Evolutionary conservation across 2,329 filamentous ascomycete genomes (phyloP), one percentile per base, ranked within the genome.

Genomic region (Diaporthe sp.): DNA sequence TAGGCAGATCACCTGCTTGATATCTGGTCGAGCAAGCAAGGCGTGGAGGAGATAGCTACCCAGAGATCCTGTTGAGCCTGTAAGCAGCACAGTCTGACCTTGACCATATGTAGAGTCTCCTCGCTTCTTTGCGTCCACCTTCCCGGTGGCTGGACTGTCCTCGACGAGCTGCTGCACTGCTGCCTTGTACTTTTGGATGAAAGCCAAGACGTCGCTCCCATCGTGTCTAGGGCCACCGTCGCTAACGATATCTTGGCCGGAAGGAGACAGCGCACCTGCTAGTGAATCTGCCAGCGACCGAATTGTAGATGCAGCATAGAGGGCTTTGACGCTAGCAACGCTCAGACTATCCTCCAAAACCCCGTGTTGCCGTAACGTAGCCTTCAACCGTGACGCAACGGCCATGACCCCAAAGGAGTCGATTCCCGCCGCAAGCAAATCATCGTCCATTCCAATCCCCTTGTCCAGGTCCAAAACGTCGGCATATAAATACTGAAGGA

Each of bases 11-110:
- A 89, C 78, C 75, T 84, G 85, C 44, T 80, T 78, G 17, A 88
- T 82, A 6, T 75, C 73, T 0, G 83, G 80, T 30, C 80, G 79
- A 15, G 72, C 73, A 2, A 83, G 76, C 30, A 87, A 79, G 22
- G 78, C 58, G 66, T 86, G 80, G 4, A 89, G 81, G 51, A 89
- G 79, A 77, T 88, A 88, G 4, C 82, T 85, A 0, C 88, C 88
- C 25, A 89, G 76, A 6, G 84, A 86, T 10, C 88, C 87, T 0
- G 88, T 89, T 6, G 84, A 86, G 19, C 86, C 88, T 0, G 86
- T 89, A 27, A 89, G 75, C 10, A 87, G 39, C 22, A 66, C 61
- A 32, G 61, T 66, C 30, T 66, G 61, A 27, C 51, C 51, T 50
- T 30, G n/a, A 50, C 22, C 39, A 22, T 47, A 27, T 7, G 9